phyloP scores from a whole-genome alignment of 75 land plant genomes.

The Cunninghamia lanceolata region DNA sequence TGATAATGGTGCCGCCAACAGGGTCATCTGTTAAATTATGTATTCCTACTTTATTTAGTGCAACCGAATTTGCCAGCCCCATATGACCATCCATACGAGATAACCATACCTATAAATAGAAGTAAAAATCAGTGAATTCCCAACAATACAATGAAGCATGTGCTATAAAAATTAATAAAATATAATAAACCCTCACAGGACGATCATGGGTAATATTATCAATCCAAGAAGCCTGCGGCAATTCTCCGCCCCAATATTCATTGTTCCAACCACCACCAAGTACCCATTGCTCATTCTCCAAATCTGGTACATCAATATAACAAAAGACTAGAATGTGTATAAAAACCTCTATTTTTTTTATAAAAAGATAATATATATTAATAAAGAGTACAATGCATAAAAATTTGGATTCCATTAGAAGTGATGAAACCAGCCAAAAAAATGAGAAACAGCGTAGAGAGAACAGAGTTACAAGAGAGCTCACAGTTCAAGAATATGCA shows the following conservation, averaged over 20 bases:
- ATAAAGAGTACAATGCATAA: too few relatives aligned
- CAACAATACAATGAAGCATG: neutral
- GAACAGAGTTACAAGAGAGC: too few relatives aligned
- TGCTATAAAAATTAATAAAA: neutral
- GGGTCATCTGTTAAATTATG: slow-evolving; percentile 47
- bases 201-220: slow-evolving; percentile 66
- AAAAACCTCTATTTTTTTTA: too few relatives aligned
- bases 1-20: slow-evolving; percentile 70
- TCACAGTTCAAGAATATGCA: too few relatives aligned
- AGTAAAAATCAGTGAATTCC: neutral
- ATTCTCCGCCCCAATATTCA: slow-evolving; percentile 85
- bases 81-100: slow-evolving; percentile 91
- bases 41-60: slow-evolving; percentile 62
- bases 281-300: slow-evolving; percentile 59
- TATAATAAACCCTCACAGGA: slow-evolving; percentile 47
- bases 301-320: slow-evolving; percentile 6
- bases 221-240: slow-evolving; percentile 86
- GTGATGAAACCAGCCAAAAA: too few relatives aligned
- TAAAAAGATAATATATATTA: too few relatives aligned
- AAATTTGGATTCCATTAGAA: too few relatives aligned
- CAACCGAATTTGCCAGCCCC: slow-evolving; percentile 81
- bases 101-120: slow-evolving; percentile 63
- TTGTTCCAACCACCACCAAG: slow-evolving; percentile 93
- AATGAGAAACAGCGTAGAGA: too few relatives aligned
- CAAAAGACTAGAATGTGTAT: slow-evolving; percentile 2